Base-by-base conservation (phyloP, 2,329 filamentous ascomycete species). In the Myriosclerotinia scirpicola region DNA sequence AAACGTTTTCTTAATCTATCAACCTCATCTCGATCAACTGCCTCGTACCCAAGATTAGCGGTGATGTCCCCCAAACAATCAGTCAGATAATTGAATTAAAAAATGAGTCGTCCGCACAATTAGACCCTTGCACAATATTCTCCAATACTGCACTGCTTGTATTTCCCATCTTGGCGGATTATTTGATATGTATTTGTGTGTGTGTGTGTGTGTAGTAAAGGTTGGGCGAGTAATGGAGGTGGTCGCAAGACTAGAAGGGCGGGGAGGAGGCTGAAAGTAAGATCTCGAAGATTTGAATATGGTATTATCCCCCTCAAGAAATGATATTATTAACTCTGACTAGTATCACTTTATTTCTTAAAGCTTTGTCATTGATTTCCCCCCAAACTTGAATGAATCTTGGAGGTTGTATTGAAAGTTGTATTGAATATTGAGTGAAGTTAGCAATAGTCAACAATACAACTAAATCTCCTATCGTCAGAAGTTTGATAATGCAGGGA, bases 1-100 rank as follows among this genome's bases (percentile, higher is more conserved):
- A 99, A 99, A 69, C 94, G 87, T 83, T 99, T 99, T 76, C 93
- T 87, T 78, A 99, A 84, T 76, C 95, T 87, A 78, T 98, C 95
- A 68, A 99, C 93, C 80, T 99, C 95, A 76, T 99, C 95, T 79
- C 91, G 90, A 82, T 99, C 92, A 83, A 99, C 94, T 98, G 75
- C 67, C 36, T 52, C 55, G 36, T 46, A 44, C 44, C 44, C 58
- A 50, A 34, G 22, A 65, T 65, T 65, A 65, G 64, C 64, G 42
- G 38, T 38, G 14, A 26, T 6, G 9, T 60, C 26, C 54, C 46
- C 26, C 36, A 46, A 54, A 38, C 7, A 20, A 36, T 26, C 36
- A 55, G 36, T 17, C 42, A 50, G 44, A 60, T n/a, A 30, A 52
- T 15, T 8, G 11, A 42, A 36, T 62, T 54, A 67, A 68, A 52